Evolutionary conservation across 2,329 filamentous ascomycete species (phyloP).

Genomic region (Monilinia fructicola): DNA sequence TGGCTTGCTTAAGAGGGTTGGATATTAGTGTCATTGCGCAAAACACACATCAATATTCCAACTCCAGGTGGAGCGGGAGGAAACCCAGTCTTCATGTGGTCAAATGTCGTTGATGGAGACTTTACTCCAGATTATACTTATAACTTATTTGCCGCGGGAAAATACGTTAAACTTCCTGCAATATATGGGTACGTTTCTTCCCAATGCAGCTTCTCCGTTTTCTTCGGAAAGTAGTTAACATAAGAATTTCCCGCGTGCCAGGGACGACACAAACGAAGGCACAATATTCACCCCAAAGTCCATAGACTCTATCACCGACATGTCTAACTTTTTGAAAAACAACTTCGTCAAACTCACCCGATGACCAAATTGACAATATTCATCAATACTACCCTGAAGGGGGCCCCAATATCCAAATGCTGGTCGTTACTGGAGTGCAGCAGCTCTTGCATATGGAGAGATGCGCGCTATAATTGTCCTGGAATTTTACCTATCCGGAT

Average conservation of each 20-base stretch:
- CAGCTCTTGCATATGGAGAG: slow-evolving; percentile 61
- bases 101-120: slow-evolving; percentile 55
- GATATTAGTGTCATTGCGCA: slow-evolving; percentile 46
- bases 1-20: slow-evolving; percentile 50
- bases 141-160: slow-evolving; percentile 48
- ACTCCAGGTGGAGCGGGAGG: slow-evolving; percentile 39
- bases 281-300: slow-evolving; percentile 57
- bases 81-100: slow-evolving; percentile 53
- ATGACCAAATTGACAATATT: slow-evolving; percentile 51
- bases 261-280: slow-evolving; percentile 64
- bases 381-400: slow-evolving; percentile 55
- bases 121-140: slow-evolving; percentile 54
- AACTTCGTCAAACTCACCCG: slow-evolving; percentile 58
- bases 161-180: slow-evolving; percentile 54
- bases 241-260: slow-evolving; percentile 4
- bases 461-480: slow-evolving; percentile 63
- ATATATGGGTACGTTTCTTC: slow-evolving; percentile 45
- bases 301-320: slow-evolving; percentile 49
- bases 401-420: slow-evolving; percentile 48
- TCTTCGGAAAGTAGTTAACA: not conserved
- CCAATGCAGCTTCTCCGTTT: too few species aligned
- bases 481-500: slow-evolving; percentile 50
- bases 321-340: slow-evolving; percentile 55
- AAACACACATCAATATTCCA: slow-evolving; percentile 46
- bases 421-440: slow-evolving; percentile 59